These are phyloP conservation scores for Ceratobasidium theobromae DNA, from an alignment of 1,284 basidiomycete species.

Conservation along the genomic window DNA sequence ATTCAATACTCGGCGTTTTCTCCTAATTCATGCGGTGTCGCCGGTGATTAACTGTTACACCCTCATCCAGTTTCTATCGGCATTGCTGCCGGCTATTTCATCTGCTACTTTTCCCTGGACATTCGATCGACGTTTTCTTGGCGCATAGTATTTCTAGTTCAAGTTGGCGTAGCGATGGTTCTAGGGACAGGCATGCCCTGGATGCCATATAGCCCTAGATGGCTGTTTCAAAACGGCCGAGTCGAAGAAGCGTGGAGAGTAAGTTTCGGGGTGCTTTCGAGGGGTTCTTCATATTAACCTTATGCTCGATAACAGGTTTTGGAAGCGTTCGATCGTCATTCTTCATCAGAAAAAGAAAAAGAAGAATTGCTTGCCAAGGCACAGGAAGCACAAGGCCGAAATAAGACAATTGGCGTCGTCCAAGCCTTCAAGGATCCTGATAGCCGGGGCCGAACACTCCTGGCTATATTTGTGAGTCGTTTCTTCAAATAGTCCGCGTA, in stretches of 20 bases:
- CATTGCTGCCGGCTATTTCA: constrained; percentile 52
- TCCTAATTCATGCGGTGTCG: not conserved
- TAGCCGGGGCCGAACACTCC: constrained; percentile 43
- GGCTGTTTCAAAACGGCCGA: constrained; percentile 51
- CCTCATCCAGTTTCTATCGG: constrained; percentile 45
- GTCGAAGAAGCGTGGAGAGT: constrained; percentile 45
- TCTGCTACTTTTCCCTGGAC: constrained; percentile 51
- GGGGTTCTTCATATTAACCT: constrained; percentile 38
- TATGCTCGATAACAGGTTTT: constrained; percentile 13
- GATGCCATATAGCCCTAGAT: constrained; percentile 57
- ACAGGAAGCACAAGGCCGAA: constrained; percentile 4
- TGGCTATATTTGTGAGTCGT: constrained; percentile 52
- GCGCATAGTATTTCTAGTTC: constrained; percentile 52
- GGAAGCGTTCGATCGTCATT: constrained; percentile 32
- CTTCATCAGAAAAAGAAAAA: constrained; percentile 31
- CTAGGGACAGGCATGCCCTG: constrained; percentile 52
- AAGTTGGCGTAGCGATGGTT: constrained; percentile 46
- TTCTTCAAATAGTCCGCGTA: too few relatives aligned
- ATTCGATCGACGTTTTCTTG: constrained; percentile 49
- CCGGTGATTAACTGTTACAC: not conserved
- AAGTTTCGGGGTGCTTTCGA: constrained; percentile 39
- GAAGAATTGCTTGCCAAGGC: constrained; percentile 33
- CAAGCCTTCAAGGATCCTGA: constrained; percentile 34
- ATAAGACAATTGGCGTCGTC: constrained; percentile 24
- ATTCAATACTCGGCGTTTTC: not conserved